Evolutionary conservation across 1,284 basidiomycete species (phyloP), one percentile per base, ranked within the genome.

Genomic region (Schizopora paradoxa): DNA sequence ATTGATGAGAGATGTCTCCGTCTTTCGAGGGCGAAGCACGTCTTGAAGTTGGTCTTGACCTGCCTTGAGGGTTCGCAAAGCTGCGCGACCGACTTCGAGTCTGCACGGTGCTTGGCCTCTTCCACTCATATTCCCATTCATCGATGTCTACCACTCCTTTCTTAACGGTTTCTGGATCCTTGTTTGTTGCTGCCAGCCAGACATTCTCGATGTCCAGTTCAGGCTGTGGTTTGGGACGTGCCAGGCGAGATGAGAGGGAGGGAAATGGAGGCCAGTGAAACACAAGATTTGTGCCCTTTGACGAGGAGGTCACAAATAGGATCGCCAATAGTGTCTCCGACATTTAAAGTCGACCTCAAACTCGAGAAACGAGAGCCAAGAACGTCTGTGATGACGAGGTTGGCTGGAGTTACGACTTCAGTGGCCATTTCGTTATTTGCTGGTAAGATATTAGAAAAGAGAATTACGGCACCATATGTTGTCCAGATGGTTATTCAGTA

Each of bases 241-340:
- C 73, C 27, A 88, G 71, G 48, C 86, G 71, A 2, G 76, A 71
- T 8, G 73, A 70, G 7, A 72, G 62, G 10, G 65, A 57, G 13
- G 85, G 84, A 5, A 64, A 66, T 13, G 82, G 79, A 1, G 86
- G 87, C 85, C 85, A 90, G 54, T 79, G 72, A 57, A 77, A 88
- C 32, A 85, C 79, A 1, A 89, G 66, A 54, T 70, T 82, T 6
- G 80, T 77, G 13, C 82, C 86, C 57, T 80, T 84, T 3, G 84
- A 80, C 5, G 86, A 88, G 5, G 79, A 79, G 4, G 84, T 85
- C 21, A 86, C 82, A 16, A 90, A 74, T 1, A 88, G 63, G 50
- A 90, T 71, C 5, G 82, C 78, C 26, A 86, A 62, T n/a, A 89
- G 67, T 2, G 81, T 82, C 60, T 85, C 82, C 25, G 79, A 76